Percentiles rank a stretch among this genome's conserved stretches.
These are phyloP conservation scores for Dalechampia spathulata DNA, from an alignment of 441 rosid genomes.

Conservation along the genomic window DNA sequence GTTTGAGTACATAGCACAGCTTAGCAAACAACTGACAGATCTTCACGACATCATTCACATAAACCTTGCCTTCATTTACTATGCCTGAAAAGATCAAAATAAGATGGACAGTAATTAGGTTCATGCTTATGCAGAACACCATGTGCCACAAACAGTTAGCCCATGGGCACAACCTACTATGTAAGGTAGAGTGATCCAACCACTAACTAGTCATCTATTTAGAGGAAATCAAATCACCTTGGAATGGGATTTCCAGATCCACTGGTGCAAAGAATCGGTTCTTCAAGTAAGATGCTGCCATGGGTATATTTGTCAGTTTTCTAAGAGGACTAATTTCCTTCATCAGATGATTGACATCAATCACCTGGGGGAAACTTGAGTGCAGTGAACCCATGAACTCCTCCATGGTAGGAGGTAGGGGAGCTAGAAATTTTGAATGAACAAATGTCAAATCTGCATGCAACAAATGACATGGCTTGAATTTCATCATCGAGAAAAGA, in stretches of 20 bases:
- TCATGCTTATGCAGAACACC: not conserved
- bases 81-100: conserved; percentile 27
- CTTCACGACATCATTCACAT: conserved; percentile 55
- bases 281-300: conserved; percentile 45
- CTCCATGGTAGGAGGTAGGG: conserved; percentile 60
- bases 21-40: conserved; percentile 67
- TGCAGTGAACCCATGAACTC: conserved; percentile 47
- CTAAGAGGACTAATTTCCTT: conserved; percentile 42
- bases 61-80: conserved; percentile 33
- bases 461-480: not conserved
- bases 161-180: not conserved
- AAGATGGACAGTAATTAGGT: conserved; percentile 14
- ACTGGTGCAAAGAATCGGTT: conserved; percentile 50
- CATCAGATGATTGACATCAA: conserved; percentile 67
- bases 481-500: not conserved
- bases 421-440: conserved; percentile 65
- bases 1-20: conserved; percentile 48
- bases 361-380: conserved; percentile 48
- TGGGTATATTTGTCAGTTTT: conserved; percentile 39
- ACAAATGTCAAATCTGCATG: conserved; percentile 68
- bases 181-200: no score
- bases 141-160: not conserved
- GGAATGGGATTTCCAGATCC: conserved; percentile 51
- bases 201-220: not conserved
- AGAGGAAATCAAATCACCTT: conserved; percentile 31